Evolutionary conservation across 2,329 filamentous ascomycete genomes (phyloP).

Genomic region (Stachybotrys chlorohalonatus): DNA sequence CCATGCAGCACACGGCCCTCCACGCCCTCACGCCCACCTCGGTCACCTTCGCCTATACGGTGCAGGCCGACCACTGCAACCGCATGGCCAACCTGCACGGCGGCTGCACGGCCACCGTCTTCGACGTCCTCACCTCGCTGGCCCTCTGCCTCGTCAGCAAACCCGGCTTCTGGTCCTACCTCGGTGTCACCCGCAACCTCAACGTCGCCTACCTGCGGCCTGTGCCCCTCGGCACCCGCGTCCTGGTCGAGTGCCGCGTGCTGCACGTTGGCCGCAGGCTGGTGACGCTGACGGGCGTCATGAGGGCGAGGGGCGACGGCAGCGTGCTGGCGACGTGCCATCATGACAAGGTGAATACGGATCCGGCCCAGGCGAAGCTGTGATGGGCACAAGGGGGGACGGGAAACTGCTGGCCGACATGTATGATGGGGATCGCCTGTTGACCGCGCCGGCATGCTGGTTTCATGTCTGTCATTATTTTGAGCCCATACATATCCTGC

Average conservation of each 20-base stretch:
- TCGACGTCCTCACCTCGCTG: conserved; percentile 56
- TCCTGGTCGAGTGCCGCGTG: conserved; percentile 47
- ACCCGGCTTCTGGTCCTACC: conserved; percentile 50
- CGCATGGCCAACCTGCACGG: conserved; percentile 47
- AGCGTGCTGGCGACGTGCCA: conserved; percentile 48
- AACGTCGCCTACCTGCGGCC: conserved; percentile 61
- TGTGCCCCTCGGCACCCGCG: conserved; percentile 38
- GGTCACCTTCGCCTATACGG: conserved; percentile 37
- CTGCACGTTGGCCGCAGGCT: conserved; percentile 48
- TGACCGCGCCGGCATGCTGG: too few species aligned
- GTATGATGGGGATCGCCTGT: too few species aligned
- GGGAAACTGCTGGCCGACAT: background rate
- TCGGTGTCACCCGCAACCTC: conserved; percentile 58
- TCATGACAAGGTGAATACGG: conserved; percentile 56
- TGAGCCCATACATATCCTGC: background rate
- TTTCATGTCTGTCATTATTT: too few species aligned
- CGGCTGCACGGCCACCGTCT: conserved; percentile 55
- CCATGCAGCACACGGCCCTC: conserved; percentile 33
- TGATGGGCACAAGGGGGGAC: conserved; percentile 5
- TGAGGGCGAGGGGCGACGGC: conserved; percentile 44
- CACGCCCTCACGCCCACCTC: conserved; percentile 20
- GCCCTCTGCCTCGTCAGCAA: conserved; percentile 45
- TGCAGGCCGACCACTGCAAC: conserved; percentile 44
- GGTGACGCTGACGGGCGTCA: conserved; percentile 41
- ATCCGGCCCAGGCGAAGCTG: conserved; percentile 28